These are phyloP conservation scores for Thermomyces lanuginosus DNA, from an alignment of 2,329 filamentous ascomycete species.

Conservation along the genomic window DNA sequence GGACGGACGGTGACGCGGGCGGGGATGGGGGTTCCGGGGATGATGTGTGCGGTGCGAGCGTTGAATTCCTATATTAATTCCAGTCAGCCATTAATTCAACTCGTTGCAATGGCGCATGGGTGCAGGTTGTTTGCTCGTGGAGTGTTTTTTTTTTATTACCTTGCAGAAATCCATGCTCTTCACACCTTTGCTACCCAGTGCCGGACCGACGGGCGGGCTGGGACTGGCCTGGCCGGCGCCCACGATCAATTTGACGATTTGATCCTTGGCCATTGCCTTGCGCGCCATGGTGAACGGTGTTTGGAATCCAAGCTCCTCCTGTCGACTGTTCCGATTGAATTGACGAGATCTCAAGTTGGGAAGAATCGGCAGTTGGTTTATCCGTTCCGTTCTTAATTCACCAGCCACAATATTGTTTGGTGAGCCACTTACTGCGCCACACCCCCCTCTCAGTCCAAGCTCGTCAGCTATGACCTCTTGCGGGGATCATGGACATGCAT, in stretches of 20 bases:
- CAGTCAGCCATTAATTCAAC: background rate
- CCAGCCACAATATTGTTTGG: no score
- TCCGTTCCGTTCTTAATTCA: no score
- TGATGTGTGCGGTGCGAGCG: slow-evolving; percentile 74
- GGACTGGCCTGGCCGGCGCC: slow-evolving; percentile 89
- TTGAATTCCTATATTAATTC: slow-evolving; percentile 69
- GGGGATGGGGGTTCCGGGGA: slow-evolving; percentile 68
- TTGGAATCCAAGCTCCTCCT: no score
- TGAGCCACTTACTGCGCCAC: no score
- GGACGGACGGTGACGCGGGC: slow-evolving; percentile 81
- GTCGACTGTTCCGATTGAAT: no score
- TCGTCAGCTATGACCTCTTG: no score
- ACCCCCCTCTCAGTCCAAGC: no score
- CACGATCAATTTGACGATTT: slow-evolving; percentile 93
- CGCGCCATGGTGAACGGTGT: slow-evolving; percentile 29
- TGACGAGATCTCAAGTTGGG: no score
- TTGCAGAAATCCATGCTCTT: slow-evolving; percentile 99
- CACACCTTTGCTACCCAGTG: slow-evolving; percentile 89
- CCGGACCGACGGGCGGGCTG: slow-evolving; percentile 88
- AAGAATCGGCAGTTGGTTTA: no score
- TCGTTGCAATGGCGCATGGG: background rate
- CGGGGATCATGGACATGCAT: no score
- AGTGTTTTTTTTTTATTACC: slow-evolving; percentile 33
- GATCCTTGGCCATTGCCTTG: slow-evolving; percentile 40
- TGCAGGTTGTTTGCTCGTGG: slow-evolving; percentile 4